These are phyloP conservation scores for Wickerhamomyces silvicola DNA, from an alignment of 805 yeast genomes.

Conservation along the genomic window DNA sequence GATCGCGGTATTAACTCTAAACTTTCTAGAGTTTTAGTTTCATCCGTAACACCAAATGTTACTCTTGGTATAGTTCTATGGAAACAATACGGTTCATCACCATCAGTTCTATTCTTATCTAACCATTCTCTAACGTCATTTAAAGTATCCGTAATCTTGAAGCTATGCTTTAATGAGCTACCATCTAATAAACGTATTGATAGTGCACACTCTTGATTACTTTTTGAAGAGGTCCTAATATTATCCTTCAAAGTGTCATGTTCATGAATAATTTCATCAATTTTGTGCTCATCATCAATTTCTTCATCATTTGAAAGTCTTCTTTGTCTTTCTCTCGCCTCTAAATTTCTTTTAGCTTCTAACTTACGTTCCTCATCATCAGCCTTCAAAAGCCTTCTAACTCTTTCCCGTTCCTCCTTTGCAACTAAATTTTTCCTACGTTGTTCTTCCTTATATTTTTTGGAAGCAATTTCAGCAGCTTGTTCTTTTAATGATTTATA, in stretches of 20 bases:
- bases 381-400: conserved; percentile 43
- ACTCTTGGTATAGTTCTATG: conserved; percentile 54
- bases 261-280: conserved; percentile 16
- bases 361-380: conserved; percentile 44
- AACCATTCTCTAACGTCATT: conserved; percentile 57
- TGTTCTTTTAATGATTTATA: conserved; percentile 31
- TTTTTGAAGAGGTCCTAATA: conserved; percentile 7
- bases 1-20: conserved; percentile 68
- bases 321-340: conserved; percentile 15
- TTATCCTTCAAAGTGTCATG: conserved; percentile 13
- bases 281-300: conserved; percentile 23
- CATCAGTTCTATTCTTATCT: conserved; percentile 43
- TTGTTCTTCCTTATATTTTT: conserved; percentile 32
- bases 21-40: conserved; percentile 43
- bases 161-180: conserved; percentile 43
- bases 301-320: conserved; percentile 14
- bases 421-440: conserved; percentile 30
- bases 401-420: conserved; percentile 47
- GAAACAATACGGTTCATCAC: conserved; percentile 36
- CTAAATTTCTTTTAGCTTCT: conserved; percentile 11
- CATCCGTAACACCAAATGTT: conserved; percentile 58
- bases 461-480: conserved; percentile 33
- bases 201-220: conserved; percentile 30
- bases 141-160: conserved; percentile 39
- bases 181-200: conserved; percentile 70